These are phyloP conservation scores for Botrytis tulipae DNA, from an alignment of 2,329 filamentous ascomycete species.

Conservation along the genomic window DNA sequence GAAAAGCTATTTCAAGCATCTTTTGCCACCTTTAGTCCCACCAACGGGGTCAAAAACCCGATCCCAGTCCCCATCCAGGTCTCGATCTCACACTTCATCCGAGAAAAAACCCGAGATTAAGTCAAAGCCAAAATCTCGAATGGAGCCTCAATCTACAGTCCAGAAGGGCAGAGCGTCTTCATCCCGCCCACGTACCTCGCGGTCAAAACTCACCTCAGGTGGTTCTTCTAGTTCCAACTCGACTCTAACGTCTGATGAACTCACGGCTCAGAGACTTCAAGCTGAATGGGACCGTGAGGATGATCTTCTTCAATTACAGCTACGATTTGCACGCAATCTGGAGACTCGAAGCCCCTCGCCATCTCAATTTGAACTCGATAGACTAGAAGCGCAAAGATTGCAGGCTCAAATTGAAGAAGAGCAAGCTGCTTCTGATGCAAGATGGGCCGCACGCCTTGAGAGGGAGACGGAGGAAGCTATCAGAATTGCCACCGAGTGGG, in stretches of 20 bases:
- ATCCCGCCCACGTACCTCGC: background rate
- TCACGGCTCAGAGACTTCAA: conserved; percentile 16
- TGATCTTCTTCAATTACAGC: conserved; percentile 13
- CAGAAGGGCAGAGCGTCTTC: background rate
- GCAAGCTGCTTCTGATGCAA: conserved; percentile 2
- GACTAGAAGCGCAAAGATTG: conserved; percentile 18
- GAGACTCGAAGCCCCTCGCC: background rate
- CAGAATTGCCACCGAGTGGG: conserved; percentile 19
- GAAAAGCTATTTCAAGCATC: conserved; percentile 17
- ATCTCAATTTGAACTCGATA: conserved; percentile 15
- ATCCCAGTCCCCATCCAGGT: background rate
- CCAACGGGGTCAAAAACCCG: background rate
- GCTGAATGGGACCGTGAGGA: conserved; percentile 20
- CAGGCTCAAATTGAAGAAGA: conserved; percentile 18
- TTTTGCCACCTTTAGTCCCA: conserved; percentile 6
- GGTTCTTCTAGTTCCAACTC: background rate
- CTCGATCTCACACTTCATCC: background rate
- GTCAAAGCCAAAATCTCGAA: conserved; percentile 1
- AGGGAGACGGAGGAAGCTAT: conserved; percentile 15
- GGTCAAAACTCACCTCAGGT: background rate
- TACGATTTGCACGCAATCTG: conserved; percentile 7
- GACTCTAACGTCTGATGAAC: conserved; percentile 2
- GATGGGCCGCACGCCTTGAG: conserved; percentile 3
- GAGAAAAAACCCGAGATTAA: background rate
- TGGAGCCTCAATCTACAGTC: background rate